phyloP scores from a whole-genome alignment of 768 basidiomycete species.

The Russula sp. region DNA sequence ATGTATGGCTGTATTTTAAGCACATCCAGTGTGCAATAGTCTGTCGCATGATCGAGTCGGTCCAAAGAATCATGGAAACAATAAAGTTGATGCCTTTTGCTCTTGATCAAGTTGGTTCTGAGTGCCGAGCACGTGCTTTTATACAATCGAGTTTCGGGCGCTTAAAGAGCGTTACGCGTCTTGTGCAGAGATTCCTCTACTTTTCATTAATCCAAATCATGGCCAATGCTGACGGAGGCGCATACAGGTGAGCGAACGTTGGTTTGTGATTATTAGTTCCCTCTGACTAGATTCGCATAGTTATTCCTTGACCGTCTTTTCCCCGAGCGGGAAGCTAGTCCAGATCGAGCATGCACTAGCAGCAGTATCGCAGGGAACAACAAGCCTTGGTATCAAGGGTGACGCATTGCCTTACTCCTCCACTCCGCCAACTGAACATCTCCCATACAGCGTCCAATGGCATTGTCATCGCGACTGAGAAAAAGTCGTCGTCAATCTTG shows the following conservation, averaged over 20 bases:
- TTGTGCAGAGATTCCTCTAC: neutral
- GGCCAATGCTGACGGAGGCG: constrained; percentile 63
- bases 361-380: constrained; percentile 91
- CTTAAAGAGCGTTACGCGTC: constrained; percentile 11
- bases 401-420: constrained; percentile 19
- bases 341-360: constrained; percentile 99
- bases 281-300: constrained; percentile 36
- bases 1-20: constrained; percentile 6
- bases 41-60: neutral
- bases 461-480: constrained; percentile 98
- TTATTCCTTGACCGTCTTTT: constrained; percentile 99
- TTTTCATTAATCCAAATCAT: constrained; percentile 35
- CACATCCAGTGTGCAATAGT: neutral
- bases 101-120: neutral
- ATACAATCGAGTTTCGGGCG: neutral
- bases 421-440: constrained; percentile 21
- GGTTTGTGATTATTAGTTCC: neutral
- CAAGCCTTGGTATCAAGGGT: constrained; percentile 99
- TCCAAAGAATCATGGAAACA: neutral
- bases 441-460: constrained; percentile 81
- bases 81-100: neutral
- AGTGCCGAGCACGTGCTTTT: constrained; percentile 12
- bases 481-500: constrained; percentile 96
- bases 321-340: constrained; percentile 96
- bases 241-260: constrained; percentile 32